Conservation (phyloP, 2,329 filamentous ascomycete species). For the Penicillium sp. region DNA sequence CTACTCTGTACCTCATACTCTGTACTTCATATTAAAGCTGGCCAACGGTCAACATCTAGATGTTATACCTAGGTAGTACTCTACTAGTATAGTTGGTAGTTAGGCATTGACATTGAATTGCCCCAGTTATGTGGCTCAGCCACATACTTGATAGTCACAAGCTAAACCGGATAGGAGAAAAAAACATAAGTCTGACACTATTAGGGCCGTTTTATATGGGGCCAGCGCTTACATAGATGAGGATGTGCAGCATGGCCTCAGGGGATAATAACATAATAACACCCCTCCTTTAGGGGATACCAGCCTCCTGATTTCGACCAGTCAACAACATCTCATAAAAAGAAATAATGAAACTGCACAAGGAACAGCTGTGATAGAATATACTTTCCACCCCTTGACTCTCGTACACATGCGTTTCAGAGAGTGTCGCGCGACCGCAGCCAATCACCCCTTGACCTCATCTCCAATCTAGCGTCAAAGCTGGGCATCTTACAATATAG, state of each 20-base stretch:
- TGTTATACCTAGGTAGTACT: neutral
- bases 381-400: neutral
- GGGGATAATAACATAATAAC: neutral
- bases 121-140: neutral
- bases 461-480: conserved; percentile 5
- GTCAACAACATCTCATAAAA: neutral
- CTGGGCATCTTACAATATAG: neutral
- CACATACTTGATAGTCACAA: neutral
- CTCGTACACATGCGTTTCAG: conserved; percentile 8
- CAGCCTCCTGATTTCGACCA: conserved; percentile 8
- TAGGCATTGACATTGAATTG: neutral
- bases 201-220: neutral
- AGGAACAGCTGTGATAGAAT: neutral
- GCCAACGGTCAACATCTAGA: neutral
- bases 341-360: neutral
- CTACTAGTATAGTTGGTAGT: neutral
- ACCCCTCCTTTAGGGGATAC: conserved; percentile 8
- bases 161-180: neutral
- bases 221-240: conserved; percentile 11
- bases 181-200: neutral
- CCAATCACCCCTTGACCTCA: conserved; percentile 6
- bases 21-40: neutral
- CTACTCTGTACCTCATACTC: neutral
- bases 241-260: conserved; percentile 10
- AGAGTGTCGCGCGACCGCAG: conserved; percentile 7